A percentile compares a stretch with the other conserved stretches of the same genome.
These are phyloP conservation scores for Asterionellopsis glacialis DNA, from an alignment of 108 stramenopile species.

Conservation along the genomic window DNA sequence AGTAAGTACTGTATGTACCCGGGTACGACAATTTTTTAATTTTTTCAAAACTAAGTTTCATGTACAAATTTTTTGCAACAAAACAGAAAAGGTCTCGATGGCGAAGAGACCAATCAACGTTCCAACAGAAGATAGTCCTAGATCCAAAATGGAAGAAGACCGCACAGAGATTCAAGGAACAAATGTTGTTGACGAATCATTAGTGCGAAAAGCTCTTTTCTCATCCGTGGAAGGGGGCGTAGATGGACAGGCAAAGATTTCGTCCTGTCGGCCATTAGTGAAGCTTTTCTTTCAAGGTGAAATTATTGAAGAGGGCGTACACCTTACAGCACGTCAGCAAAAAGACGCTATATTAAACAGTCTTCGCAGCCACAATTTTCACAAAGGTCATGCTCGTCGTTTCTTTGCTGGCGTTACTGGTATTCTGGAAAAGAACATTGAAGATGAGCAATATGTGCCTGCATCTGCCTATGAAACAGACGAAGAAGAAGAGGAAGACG, in stretches of 20 bases:
- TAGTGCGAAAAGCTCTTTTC: neutral
- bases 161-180: too few species aligned
- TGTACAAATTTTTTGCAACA: too few species aligned
- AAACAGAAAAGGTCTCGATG: too few species aligned
- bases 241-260: neutral
- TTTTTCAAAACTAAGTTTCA: too few species aligned
- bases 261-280: neutral
- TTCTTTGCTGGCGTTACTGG: constrained; percentile 32
- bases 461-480: constrained; percentile 17
- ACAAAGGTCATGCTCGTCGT: constrained; percentile 28
- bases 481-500: constrained; percentile 11
- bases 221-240: neutral
- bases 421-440: constrained; percentile 23
- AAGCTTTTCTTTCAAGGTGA: neutral
- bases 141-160: too few species aligned
- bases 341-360: neutral
- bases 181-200: too few species aligned
- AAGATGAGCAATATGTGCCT: constrained; percentile 32
- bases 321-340: neutral
- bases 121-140: too few species aligned
- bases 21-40: too few species aligned
- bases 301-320: too few species aligned
- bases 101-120: too few species aligned
- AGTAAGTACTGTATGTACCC: too few species aligned
- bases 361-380: constrained; percentile 1